These are phyloP conservation scores for Acanthamoeba culbertsoni DNA, from an alignment of 208 protist species.

Conservation along the genomic window DNA sequence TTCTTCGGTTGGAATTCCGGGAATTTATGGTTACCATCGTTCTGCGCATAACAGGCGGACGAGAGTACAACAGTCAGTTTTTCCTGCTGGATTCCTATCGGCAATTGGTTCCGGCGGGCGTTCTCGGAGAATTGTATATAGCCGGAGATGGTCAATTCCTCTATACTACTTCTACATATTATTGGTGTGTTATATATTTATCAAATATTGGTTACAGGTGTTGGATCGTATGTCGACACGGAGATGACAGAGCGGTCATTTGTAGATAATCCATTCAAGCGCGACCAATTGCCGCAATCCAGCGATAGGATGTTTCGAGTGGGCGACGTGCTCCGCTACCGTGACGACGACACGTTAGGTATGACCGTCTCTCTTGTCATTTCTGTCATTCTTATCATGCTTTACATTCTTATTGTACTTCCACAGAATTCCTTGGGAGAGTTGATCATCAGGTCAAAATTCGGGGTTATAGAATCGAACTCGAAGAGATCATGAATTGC, in stretches of 20 bases:
- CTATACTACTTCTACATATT: neutral
- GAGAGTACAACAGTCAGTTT: constrained; percentile 36
- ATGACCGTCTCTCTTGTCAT: neutral
- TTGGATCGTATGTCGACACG: neutral
- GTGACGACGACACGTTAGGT: constrained; percentile 17
- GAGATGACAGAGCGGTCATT: neutral
- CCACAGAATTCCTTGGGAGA: constrained; percentile 61
- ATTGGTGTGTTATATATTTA: neutral
- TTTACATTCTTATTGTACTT: neutral
- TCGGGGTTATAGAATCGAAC: constrained; percentile 62
- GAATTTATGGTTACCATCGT: neutral
- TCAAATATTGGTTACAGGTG: neutral
- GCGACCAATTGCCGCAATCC: neutral
- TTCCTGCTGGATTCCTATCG: constrained; percentile 29
- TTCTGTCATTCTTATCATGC: neutral
- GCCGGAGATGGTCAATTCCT: neutral
- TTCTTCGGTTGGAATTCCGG: neutral
- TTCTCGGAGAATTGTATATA: constrained; percentile 33
- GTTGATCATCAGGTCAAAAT: constrained; percentile 69
- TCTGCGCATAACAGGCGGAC: neutral
- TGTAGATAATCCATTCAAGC: constrained; percentile 48
- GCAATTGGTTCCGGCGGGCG: constrained; percentile 44
- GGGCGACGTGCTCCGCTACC: constrained; percentile 58
- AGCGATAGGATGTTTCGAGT: constrained; percentile 55
- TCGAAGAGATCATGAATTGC: constrained; percentile 61